Evolutionary conservation across 2,329 filamentous ascomycete genomes (phyloP), one percentile per base, ranked within the genome.

Genomic region (Rhynchosporium agropyri): DNA sequence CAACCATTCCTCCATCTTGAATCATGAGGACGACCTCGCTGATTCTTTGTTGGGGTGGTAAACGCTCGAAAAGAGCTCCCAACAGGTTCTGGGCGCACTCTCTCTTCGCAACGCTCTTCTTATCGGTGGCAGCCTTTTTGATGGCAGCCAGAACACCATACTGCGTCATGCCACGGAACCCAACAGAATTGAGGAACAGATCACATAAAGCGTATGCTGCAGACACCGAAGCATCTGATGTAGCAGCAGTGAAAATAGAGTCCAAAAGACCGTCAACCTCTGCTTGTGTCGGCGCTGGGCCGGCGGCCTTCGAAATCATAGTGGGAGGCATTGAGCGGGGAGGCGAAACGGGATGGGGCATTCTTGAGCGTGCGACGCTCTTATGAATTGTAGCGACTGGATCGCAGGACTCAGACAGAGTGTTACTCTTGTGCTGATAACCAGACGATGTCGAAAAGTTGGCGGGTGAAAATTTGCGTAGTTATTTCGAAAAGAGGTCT

Each of bases 61-160:
- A 90, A 46, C 90, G 88, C 81, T 99, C 95, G 72, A 98, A 94
- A 53, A 99, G 81, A 60, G 96, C 94, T 62, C 96, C 95, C 29
- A 98, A 84, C 48, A 96, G 89, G 76, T 97, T 96, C 86, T 98
- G 96, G 68, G 93, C 90, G 73, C 92, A 92, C 79, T 99, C 95
- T 71, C 94, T 85, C 71, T 85, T 86, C 45, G 89, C 83, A 15
- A 89, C 89, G 77, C 88, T 93, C 83, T 99, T 99, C 87, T 98
- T 99, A 79, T 98, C 92, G 71, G 83, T 80, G 3, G 94, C 92
- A 43, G 91, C 91, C 82, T 96, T 90, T 74, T 85, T 85, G 72
- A 89, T 81, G 67, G 85, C 83, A 28, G 83, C 80, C 53, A 90
- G 75, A 54, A 90, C 77, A 68, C 84, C 83, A 77, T 89, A 89